phyloP scores from a whole-genome alignment of 2,329 filamentous ascomycete species.

The Clarireedia monteithiana region DNA sequence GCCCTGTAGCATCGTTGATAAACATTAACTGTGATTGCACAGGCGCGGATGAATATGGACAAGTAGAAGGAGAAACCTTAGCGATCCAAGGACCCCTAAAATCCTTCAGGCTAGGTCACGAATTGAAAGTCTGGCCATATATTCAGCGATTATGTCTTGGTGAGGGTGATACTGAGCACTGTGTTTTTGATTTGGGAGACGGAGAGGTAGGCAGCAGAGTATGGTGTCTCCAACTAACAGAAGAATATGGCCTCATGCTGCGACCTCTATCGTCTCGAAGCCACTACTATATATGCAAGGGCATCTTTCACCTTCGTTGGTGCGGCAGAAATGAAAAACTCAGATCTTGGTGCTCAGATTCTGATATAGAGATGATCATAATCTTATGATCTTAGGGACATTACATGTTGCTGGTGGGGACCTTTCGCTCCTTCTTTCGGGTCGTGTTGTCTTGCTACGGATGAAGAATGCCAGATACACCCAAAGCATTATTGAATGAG shows the following conservation, averaged over 20 bases:
- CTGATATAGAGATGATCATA: neutral
- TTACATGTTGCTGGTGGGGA: too few species aligned
- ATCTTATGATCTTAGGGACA: too few species aligned
- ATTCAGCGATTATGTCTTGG: neutral
- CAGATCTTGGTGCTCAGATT: neutral
- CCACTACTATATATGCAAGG: neutral
- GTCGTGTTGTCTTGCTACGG: too few species aligned
- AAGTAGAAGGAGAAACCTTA: too few species aligned
- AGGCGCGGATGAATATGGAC: too few species aligned
- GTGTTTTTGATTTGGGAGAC: neutral
- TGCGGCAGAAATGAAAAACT: neutral
- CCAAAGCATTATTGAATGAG: too few species aligned
- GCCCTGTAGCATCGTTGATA: too few species aligned
- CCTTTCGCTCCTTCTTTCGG: too few species aligned
- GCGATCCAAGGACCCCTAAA: too few species aligned
- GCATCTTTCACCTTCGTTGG: neutral
- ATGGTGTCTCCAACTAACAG: neutral
- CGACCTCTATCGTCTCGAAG: neutral
- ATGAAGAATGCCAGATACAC: too few species aligned
- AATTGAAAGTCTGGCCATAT: neutral
- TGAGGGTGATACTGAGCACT: neutral
- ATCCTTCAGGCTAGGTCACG: neutral
- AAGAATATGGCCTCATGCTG: neutral
- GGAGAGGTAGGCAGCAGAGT: neutral
- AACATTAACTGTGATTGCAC: too few species aligned